Conservation (phyloP, 2,329 filamentous ascomycete species). For the Aspergillus sp. region DNA sequence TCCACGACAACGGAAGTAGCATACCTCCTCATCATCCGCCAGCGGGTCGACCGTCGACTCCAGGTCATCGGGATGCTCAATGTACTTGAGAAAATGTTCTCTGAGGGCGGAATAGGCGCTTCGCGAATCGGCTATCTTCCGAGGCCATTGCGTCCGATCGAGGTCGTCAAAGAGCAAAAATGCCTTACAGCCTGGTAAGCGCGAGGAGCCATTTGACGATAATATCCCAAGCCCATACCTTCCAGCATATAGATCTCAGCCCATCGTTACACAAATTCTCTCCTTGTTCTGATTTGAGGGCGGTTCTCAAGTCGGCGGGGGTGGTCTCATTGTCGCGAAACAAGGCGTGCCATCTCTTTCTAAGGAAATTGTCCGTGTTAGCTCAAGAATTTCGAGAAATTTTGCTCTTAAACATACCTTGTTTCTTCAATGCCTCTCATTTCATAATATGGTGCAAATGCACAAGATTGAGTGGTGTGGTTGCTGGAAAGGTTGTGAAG, state of each 20-base stretch:
- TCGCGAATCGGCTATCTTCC: conserved; percentile 63
- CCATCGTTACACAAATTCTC: conserved; percentile 65
- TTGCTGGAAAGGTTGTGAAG: background rate
- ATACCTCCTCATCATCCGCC: conserved; percentile 71
- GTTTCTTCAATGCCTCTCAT: conserved; percentile 55
- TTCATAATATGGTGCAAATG: conserved; percentile 15
- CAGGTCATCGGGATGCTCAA: conserved; percentile 78
- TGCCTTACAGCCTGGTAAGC: conserved; percentile 46
- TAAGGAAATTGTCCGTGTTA: conserved; percentile 26
- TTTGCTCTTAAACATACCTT: conserved; percentile 35
- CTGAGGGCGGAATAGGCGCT: conserved; percentile 68
- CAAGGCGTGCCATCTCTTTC: conserved; percentile 64
- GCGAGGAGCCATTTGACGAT: conserved; percentile 7
- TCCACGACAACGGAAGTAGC: conserved; percentile 32
- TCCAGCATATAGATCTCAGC: conserved; percentile 87
- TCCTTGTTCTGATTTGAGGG: conserved; percentile 56
- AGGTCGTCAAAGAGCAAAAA: conserved; percentile 74
- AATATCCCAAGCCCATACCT: conserved; percentile 48
- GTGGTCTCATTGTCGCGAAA: conserved; percentile 47
- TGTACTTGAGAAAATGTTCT: conserved; percentile 72
- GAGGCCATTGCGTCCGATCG: conserved; percentile 63
- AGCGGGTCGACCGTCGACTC: conserved; percentile 74
- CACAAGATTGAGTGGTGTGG: conserved; percentile 5
- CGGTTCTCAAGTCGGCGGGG: conserved; percentile 59
- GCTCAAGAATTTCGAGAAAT: background rate